These are phyloP conservation scores for Euphorbia lathyris DNA, from an alignment of 345 rosid species.

Conservation along the genomic window DNA sequence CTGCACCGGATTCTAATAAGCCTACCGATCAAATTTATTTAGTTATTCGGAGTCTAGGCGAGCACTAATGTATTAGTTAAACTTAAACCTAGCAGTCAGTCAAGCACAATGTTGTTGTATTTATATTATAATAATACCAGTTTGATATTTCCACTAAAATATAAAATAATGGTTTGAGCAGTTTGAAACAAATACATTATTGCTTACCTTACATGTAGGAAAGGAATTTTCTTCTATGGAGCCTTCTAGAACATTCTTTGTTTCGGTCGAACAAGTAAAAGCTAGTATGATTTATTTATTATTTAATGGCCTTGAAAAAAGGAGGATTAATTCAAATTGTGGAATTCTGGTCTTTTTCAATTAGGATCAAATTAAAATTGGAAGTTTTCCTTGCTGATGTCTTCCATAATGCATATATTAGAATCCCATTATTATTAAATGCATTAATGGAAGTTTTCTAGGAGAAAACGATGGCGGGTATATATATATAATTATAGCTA, in stretches of 20 bases:
- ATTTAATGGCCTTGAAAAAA: background rate
- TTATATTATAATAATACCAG: too few relatives aligned
- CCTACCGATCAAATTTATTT: too few relatives aligned
- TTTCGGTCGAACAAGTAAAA: background rate
- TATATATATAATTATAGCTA: too few relatives aligned
- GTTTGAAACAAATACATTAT: too few relatives aligned
- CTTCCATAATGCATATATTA: background rate
- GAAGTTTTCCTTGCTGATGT: background rate
- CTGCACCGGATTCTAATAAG: too few relatives aligned
- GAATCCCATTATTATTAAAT: background rate
- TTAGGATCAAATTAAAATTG: background rate
- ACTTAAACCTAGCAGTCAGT: too few relatives aligned
- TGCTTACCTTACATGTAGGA: too few relatives aligned
- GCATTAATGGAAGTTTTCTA: background rate
- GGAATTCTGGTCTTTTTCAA: background rate
- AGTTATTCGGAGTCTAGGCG: too few relatives aligned
- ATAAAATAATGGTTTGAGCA: too few relatives aligned
- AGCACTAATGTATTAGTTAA: too few relatives aligned
- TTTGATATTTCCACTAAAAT: too few relatives aligned
- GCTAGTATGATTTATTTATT: background rate
- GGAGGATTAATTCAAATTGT: background rate
- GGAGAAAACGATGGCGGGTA: background rate
- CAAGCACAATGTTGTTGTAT: too few relatives aligned
- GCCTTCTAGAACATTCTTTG: background rate
- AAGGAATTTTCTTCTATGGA: background rate